These are phyloP conservation scores for Podospora sp. DNA, from an alignment of 495 filamentous ascomycete genomes.

Conservation along the genomic window DNA sequence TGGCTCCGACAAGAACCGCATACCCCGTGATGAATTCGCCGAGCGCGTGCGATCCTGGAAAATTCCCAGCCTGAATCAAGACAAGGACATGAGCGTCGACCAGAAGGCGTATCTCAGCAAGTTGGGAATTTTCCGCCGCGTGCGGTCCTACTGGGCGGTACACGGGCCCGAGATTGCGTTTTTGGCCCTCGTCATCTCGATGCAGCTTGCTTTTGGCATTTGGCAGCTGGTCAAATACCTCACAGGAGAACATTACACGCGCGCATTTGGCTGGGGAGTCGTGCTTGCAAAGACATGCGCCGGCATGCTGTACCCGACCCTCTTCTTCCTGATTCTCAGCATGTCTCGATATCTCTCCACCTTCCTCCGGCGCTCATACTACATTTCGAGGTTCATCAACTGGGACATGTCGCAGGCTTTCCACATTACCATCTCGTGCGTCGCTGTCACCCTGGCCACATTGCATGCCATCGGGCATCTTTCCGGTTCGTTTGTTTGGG, in stretches of 20 bases:
- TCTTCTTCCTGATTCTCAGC: conserved; percentile 46
- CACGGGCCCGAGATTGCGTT: conserved; percentile 38
- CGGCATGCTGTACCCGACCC: conserved; percentile 43
- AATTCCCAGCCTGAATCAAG: conserved; percentile 34
- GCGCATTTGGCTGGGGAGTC: conserved; percentile 43
- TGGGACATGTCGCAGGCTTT: conserved; percentile 45
- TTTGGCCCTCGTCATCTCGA: conserved; percentile 34
- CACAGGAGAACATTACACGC: conserved; percentile 21
- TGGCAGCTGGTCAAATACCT: conserved; percentile 47
- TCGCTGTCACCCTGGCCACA: conserved; percentile 37
- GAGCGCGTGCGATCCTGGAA: conserved; percentile 37
- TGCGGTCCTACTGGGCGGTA: conserved; percentile 39
- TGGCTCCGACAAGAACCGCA: conserved; percentile 30
- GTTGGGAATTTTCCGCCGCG: conserved; percentile 28
- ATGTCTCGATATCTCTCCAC: conserved; percentile 44
- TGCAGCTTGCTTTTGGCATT: conserved; percentile 39
- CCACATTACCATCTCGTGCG: conserved; percentile 41
- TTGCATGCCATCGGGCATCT: conserved; percentile 45
- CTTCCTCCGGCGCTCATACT: conserved; percentile 33
- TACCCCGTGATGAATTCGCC: conserved; percentile 38
- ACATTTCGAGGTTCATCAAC: conserved; percentile 42
- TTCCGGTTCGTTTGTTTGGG: conserved; percentile 36
- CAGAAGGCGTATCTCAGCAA: conserved; percentile 16
- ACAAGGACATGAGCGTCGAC: conserved; percentile 32
- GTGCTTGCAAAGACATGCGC: conserved; percentile 42